Percentiles rank a stretch among this genome's conserved stretches.
phyloP scores from a whole-genome alignment of 306 rosid species.

The Castanopsis chinensis region DNA sequence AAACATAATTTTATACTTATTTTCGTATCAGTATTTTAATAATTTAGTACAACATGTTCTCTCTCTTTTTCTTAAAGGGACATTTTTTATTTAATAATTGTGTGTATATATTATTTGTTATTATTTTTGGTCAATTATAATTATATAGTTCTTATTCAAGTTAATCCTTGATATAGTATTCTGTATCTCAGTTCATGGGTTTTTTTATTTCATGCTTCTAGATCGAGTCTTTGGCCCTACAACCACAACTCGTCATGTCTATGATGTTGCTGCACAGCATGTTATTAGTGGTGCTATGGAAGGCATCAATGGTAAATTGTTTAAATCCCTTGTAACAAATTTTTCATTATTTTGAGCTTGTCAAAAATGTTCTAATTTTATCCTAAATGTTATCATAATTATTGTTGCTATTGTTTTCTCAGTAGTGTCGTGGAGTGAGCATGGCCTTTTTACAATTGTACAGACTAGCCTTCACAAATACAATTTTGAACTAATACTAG shows the following conservation, averaged over 20 bases:
- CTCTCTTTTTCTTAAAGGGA: not conserved
- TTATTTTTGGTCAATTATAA: not conserved
- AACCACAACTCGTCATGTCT: constrained; percentile 95
- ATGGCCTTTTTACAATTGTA: too few species aligned
- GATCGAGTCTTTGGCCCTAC: constrained; percentile 98
- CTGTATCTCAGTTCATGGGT: constrained; percentile 4
- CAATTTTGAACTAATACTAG: too few species aligned
- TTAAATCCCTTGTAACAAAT: constrained; percentile 18
- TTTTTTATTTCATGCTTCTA: constrained; percentile 36
- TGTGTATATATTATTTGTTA: not conserved
- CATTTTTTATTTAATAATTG: too few species aligned
- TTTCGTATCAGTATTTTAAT: not conserved
- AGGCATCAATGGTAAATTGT: constrained; percentile 82
- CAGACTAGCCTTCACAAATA: too few species aligned
- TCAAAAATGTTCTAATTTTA: constrained; percentile 10
- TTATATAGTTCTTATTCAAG: not conserved
- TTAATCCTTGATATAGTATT: not conserved
- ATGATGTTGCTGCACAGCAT: constrained; percentile 95
- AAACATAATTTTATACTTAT: not conserved
- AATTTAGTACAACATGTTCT: not conserved
- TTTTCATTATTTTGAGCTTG: constrained; percentile 20
- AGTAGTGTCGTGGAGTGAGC: too few species aligned
- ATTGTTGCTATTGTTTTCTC: not conserved
- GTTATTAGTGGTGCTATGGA: constrained; percentile 93
- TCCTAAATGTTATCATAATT: constrained; percentile 14